These are phyloP conservation scores for Leucocoprinus birnbaumii DNA, from an alignment of 768 basidiomycete species.

Conservation along the genomic window DNA sequence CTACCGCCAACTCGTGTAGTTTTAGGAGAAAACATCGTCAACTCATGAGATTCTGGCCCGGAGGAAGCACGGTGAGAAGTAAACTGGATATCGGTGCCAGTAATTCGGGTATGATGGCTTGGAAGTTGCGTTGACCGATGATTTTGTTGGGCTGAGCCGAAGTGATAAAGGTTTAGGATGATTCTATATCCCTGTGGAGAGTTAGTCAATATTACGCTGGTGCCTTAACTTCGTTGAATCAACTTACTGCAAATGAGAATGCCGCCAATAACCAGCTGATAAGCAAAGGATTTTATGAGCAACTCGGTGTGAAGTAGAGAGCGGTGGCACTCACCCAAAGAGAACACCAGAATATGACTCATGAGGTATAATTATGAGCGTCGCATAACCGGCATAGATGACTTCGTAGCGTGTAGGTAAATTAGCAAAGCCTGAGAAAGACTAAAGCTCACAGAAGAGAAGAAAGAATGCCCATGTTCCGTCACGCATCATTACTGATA, in stretches of 20 bases:
- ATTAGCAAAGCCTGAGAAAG: too few species aligned
- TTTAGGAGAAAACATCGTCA: conserved; percentile 1
- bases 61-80: conserved; percentile 20
- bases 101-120: conserved; percentile 18
- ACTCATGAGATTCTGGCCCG: conserved; percentile 21
- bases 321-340: conserved; percentile 23
- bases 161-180: conserved; percentile 29
- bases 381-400: conserved; percentile 5
- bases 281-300: not conserved
- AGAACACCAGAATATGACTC: conserved; percentile 26
- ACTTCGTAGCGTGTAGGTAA: not conserved
- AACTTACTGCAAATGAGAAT: conserved; percentile 30
- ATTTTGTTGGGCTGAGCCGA: conserved; percentile 17
- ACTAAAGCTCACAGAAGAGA: conserved; percentile 30
- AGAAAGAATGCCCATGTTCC: conserved; percentile 40
- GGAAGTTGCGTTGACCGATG: conserved; percentile 1
- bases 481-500: conserved; percentile 41
- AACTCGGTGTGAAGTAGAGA: not conserved
- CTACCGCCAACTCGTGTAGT: not conserved
- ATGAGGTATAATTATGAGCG: conserved; percentile 8
- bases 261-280: conserved; percentile 31
- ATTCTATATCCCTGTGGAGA: conserved; percentile 30
- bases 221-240: not conserved
- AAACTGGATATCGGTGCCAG: conserved; percentile 27
- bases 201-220: not conserved